Evolutionary conservation across 371 early-diverging fungal genomes (phyloP).

Genomic region (Cokeromyces recurvatus): DNA sequence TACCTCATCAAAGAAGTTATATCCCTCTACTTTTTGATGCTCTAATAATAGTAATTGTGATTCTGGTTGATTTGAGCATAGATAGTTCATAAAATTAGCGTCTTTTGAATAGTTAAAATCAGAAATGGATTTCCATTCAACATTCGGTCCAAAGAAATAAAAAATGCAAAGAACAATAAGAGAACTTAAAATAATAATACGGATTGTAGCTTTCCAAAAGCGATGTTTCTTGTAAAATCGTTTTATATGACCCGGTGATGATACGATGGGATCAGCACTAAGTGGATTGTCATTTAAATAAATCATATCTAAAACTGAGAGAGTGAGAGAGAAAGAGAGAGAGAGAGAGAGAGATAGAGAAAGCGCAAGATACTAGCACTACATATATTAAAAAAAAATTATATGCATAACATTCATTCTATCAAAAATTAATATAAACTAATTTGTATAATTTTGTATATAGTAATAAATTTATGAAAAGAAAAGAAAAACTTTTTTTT

Average conservation of each 20-base stretch:
- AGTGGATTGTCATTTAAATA: constrained; percentile 7
- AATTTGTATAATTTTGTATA: too few species aligned
- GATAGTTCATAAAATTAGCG: constrained; percentile 6
- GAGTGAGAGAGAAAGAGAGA: neutral
- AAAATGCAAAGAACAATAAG: constrained; percentile 3
- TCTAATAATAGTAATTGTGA: too few species aligned
- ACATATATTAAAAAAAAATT: neutral
- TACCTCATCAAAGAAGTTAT: too few species aligned
- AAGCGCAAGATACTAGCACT: too few species aligned
- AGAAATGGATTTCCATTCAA: constrained; percentile 8
- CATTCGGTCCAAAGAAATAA: constrained; percentile 7
- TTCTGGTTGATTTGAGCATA: neutral
- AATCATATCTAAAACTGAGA: constrained; percentile 2
- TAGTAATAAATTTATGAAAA: too few species aligned
- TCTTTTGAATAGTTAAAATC: constrained; percentile 10
- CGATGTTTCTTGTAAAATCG: constrained; percentile 4
- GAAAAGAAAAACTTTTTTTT: too few species aligned
- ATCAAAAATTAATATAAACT: constrained; percentile 4
- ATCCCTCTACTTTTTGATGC: constrained; percentile 1
- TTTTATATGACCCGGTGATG: neutral
- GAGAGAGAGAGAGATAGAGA: too few species aligned
- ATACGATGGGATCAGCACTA: neutral
- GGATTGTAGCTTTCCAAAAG: neutral
- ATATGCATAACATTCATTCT: too few species aligned
- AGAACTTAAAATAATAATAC: neutral